A percentile compares a stretch with the other conserved stretches of the same genome.
Conservation (phyloP, 1,139 yeast species). For the Lipomyces yarrowii region DNA sequence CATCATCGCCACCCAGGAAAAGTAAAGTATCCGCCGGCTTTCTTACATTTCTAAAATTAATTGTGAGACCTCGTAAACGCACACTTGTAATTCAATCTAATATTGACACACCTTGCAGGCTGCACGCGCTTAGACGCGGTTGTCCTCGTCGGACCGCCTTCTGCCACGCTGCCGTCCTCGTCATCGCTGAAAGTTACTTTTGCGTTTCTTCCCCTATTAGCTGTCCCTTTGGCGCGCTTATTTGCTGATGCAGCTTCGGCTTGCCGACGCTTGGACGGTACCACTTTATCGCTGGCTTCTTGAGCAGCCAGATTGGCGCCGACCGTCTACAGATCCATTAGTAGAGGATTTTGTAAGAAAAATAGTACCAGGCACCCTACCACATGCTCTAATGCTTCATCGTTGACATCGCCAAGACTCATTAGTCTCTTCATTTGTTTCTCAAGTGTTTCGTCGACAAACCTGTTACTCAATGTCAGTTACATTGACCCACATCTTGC, state of each 20-base stretch:
- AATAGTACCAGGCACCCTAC: constrained; percentile 24
- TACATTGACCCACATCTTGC: not conserved
- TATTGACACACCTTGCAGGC: not conserved
- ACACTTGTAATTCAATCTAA: not conserved
- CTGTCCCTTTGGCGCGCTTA: not conserved
- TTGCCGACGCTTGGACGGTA: not conserved
- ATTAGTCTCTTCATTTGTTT: constrained; percentile 62
- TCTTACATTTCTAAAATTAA: not conserved
- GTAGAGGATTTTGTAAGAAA: not conserved
- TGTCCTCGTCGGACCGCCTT: not conserved
- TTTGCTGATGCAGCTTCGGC: not conserved
- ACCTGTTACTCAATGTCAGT: constrained; percentile 37
- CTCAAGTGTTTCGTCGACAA: constrained; percentile 66
- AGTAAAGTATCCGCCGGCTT: not conserved
- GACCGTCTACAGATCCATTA: not conserved
- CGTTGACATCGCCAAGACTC: constrained; percentile 45
- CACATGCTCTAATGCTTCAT: constrained; percentile 42
- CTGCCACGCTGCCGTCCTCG: not conserved
- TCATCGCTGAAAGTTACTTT: not conserved
- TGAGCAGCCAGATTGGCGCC: not conserved
- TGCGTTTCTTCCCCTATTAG: not conserved
- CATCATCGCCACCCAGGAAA: not conserved
- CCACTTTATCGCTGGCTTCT: not conserved
- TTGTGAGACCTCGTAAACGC: not conserved
- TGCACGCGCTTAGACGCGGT: not conserved